Base-by-base conservation (phyloP, 2,329 filamentous ascomycete species). In the Leptographium flavum region DNA sequence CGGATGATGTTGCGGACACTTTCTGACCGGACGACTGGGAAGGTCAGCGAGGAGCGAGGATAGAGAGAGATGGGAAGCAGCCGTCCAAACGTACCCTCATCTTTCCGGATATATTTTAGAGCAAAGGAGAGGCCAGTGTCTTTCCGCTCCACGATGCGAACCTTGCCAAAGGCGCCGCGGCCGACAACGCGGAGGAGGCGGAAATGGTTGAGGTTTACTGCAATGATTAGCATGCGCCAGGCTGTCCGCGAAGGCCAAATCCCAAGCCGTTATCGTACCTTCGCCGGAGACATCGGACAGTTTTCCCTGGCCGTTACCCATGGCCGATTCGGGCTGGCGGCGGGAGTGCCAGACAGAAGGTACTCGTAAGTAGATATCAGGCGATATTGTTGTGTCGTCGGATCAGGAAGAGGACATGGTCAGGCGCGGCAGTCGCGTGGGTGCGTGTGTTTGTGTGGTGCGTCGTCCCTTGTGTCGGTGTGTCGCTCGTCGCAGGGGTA, bases 1-100 rank as follows among this genome's bases (percentile, higher is more conserved):
- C 92, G 82, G 59, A 98, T 92, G 55, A 98, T 98, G 62, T 98
- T 98, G 57, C 90, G 83, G 49, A 96, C 92, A 60, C 90, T 96
- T 64, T 96, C 92, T 51, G 88, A 94, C 58, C 90, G 86, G 56
- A 98, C 87, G 55, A 98, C 90, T 94, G 61, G 17, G 10, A 30
- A 10, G n/a, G n/a, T n/a, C n/a, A n/a, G n/a, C n/a, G n/a, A n/a
- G n/a, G n/a, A n/a, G n/a, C n/a, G n/a, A n/a, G n/a, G n/a, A n/a
- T n/a, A n/a, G n/a, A n/a, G n/a, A n/a, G n/a, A n/a, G n/a, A n/a
- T n/a, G n/a, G n/a, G n/a, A n/a, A n/a, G n/a, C n/a, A n/a, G n/a
- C n/a, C n/a, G n/a, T n/a, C n/a, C n/a, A n/a, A n/a, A 13, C 78
- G 50, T 58, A 88, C 87, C 85, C 77, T 96, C 90, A 83, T 96